Conservation (phyloP, 2,329 filamentous ascomycete genomes). For the Penicillium sp. region DNA sequence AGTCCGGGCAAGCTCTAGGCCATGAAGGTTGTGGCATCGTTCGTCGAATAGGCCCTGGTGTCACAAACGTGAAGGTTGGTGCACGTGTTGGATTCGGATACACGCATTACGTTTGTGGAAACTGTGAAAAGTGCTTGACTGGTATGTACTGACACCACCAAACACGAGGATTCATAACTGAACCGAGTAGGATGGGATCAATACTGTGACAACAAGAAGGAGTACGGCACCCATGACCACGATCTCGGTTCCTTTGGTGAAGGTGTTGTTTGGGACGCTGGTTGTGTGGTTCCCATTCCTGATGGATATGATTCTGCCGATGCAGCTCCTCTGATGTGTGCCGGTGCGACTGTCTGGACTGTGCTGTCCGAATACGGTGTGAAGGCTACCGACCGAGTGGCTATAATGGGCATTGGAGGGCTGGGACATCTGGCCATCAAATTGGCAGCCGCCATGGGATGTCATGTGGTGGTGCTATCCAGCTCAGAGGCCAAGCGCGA, state of each 20-base stretch:
- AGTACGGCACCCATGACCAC: constrained; percentile 34
- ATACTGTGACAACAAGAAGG: constrained; percentile 34
- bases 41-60: constrained; percentile 48
- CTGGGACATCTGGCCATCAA: constrained; percentile 70
- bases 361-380: constrained; percentile 62
- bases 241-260: constrained; percentile 36
- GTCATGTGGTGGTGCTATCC: constrained; percentile 48
- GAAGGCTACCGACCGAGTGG: constrained; percentile 66
- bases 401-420: constrained; percentile 68
- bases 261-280: constrained; percentile 35
- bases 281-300: constrained; percentile 41
- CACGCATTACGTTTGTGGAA: constrained; percentile 34
- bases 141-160: constrained; percentile 13
- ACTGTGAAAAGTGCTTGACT: constrained; percentile 36
- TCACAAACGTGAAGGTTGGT: constrained; percentile 48
- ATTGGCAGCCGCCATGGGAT: constrained; percentile 68
- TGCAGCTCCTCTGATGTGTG: constrained; percentile 40
- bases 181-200: constrained; percentile 30
- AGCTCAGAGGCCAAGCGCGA: constrained; percentile 29
- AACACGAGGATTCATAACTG: neutral
- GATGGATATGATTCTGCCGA: constrained; percentile 30
- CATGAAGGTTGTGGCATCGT: constrained; percentile 58
- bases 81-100: constrained; percentile 41
- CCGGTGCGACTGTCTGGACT: constrained; percentile 46
- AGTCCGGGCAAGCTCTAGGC: constrained; percentile 41